Evolutionary conservation across 2,329 filamentous ascomycete genomes (phyloP).

Genomic region (Trichoderma sp.): DNA sequence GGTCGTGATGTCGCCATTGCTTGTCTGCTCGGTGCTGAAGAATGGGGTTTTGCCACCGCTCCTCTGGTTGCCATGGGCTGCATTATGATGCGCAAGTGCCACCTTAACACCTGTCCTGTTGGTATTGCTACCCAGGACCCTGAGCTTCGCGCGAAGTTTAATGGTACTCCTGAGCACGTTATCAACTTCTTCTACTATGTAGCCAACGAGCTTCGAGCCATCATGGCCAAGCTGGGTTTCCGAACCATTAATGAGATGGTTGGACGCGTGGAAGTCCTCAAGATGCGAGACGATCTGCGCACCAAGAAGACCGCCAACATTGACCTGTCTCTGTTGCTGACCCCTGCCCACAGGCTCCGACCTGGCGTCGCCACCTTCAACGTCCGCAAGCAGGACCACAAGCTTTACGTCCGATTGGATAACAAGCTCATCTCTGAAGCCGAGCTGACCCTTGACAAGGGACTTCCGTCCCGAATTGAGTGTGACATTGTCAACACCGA

Average conservation of each 20-base stretch:
- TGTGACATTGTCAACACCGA: slow-evolving; percentile 97
- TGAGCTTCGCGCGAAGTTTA: slow-evolving; percentile 91
- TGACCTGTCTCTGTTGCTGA: slow-evolving; percentile 88
- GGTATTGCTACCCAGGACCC: slow-evolving; percentile 96
- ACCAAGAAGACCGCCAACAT: slow-evolving; percentile 91
- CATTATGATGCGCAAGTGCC: slow-evolving; percentile 88
- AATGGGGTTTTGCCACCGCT: slow-evolving; percentile 95
- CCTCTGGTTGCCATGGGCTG: slow-evolving; percentile 96
- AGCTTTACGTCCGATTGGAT: slow-evolving; percentile 87
- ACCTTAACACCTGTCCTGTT: slow-evolving; percentile 79
- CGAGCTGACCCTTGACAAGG: slow-evolving; percentile 92
- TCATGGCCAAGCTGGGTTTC: slow-evolving; percentile 96
- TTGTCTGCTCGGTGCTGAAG: slow-evolving; percentile 93
- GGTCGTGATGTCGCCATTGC: slow-evolving; percentile 93
- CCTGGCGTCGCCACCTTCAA: slow-evolving; percentile 97
- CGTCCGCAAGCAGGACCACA: slow-evolving; percentile 95
- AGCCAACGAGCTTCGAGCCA: slow-evolving; percentile 91
- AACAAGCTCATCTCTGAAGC: slow-evolving; percentile 98
- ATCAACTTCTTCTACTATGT: slow-evolving; percentile 99
- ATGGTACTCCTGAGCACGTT: slow-evolving; percentile 90
- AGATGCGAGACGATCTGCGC: slow-evolving; percentile 84
- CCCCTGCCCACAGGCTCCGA: slow-evolving; percentile 92
- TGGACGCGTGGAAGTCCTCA: slow-evolving; percentile 83
- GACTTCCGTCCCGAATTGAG: slow-evolving; percentile 88
- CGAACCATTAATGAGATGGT: slow-evolving; percentile 98